Percentiles rank a stretch among this genome's conserved stretches.
Conservation (phyloP, 1,139 yeast genomes). For the Debaryomycetaceae sp. region DNA sequence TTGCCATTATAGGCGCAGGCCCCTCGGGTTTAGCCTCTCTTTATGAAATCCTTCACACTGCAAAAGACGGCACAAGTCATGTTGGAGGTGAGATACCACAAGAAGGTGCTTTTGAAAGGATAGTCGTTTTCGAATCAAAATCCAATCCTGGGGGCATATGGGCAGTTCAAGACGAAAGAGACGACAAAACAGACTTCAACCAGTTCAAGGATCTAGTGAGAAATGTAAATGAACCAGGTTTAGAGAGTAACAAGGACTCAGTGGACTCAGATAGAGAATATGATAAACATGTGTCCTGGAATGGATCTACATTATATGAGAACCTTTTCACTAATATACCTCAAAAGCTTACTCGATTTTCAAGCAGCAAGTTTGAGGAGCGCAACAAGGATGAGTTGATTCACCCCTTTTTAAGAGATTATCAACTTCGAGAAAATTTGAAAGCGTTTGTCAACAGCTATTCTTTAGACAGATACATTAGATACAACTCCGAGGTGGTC, state of each 20-base stretch:
- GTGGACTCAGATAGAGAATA: neutral
- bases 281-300: constrained; percentile 2
- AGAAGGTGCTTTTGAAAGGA: constrained; percentile 4
- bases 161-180: constrained; percentile 1
- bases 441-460: constrained; percentile 1
- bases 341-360: constrained; percentile 4
- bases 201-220: neutral
- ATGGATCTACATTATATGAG: constrained; percentile 2
- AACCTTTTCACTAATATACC: constrained; percentile 6
- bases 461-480: constrained; percentile 15
- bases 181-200: neutral
- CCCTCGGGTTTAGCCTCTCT: constrained; percentile 16
- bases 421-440: constrained; percentile 1
- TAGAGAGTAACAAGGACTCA: neutral
- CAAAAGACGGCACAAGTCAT: constrained; percentile 11
- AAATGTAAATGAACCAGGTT: neutral
- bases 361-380: constrained; percentile 1
- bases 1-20: constrained; percentile 18
- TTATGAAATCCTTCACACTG: constrained; percentile 16
- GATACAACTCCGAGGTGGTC: constrained; percentile 31
- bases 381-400: constrained; percentile 2
- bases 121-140: constrained; percentile 6
- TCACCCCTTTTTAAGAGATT: constrained; percentile 4
- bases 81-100: constrained; percentile 7
- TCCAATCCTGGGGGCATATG: constrained; percentile 6